Conservation (phyloP, 768 basidiomycete species). For the Tulasnella sp. region DNA sequence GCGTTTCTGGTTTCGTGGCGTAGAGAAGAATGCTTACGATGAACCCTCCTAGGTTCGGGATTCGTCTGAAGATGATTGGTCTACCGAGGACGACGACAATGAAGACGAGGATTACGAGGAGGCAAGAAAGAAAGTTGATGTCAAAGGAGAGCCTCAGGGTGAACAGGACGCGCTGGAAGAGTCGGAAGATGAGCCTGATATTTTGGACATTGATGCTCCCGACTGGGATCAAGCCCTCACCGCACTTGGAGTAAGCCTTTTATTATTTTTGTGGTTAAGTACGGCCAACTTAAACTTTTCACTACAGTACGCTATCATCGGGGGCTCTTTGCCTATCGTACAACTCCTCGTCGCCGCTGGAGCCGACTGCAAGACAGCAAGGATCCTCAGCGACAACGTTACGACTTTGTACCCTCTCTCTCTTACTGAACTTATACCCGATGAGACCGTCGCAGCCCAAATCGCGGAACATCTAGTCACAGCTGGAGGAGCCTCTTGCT, state of each 20-base stretch:
- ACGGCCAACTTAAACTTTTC: not conserved
- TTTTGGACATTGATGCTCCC: conserved; percentile 56
- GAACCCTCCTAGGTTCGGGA: conserved; percentile 36
- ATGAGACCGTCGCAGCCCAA: conserved; percentile 39
- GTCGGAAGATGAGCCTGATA: conserved; percentile 54
- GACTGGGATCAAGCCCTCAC: conserved; percentile 66
- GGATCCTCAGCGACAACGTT: conserved; percentile 42
- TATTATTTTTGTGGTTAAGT: conserved; percentile 2
- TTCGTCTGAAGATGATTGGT: conserved; percentile 31
- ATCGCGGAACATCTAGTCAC: conserved; percentile 43
- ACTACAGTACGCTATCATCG: conserved; percentile 42
- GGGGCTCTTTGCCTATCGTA: conserved; percentile 51
- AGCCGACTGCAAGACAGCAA: conserved; percentile 50
- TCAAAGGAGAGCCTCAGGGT: conserved; percentile 19
- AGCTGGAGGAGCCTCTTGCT: conserved; percentile 41
- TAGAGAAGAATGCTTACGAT: conserved; percentile 35
- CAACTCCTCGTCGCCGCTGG: conserved; percentile 54
- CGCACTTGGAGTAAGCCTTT: conserved; percentile 56
- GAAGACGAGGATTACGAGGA: conserved; percentile 44
- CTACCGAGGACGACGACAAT: conserved; percentile 14
- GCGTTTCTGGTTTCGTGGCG: conserved; percentile 20
- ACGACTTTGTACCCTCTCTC: conserved; percentile 41
- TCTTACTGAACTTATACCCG: conserved; percentile 40
- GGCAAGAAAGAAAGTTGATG: conserved; percentile 43
- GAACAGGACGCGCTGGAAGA: conserved; percentile 51